Conservation (phyloP, 2,329 filamentous ascomycete genomes). For the Tolypocladium sp. region DNA sequence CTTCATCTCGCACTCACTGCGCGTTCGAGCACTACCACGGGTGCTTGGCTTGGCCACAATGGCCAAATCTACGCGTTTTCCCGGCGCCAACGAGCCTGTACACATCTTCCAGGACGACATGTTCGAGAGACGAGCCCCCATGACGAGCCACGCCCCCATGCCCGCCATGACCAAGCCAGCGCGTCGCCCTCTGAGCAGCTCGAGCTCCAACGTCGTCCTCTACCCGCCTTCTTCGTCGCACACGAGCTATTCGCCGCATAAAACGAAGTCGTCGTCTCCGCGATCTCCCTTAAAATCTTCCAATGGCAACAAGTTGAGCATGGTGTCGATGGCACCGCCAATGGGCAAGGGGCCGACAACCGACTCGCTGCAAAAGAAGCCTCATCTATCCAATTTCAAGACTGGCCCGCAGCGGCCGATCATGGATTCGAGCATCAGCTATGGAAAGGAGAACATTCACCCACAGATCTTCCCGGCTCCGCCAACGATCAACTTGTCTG, state of each 20-base stretch:
- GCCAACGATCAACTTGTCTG: conserved; percentile 35
- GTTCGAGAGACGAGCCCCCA: conserved; percentile 34
- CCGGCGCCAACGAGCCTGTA: conserved; percentile 36
- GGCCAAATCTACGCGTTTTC: conserved; percentile 42
- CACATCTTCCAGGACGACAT: conserved; percentile 45
- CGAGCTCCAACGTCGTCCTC: conserved; percentile 56
- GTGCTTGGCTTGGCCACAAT: conserved; percentile 32
- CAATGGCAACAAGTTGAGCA: conserved; percentile 53
- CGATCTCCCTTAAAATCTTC: conserved; percentile 45
- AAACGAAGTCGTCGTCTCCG: conserved; percentile 53
- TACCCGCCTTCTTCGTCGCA: conserved; percentile 48
- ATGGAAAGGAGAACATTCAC: conserved; percentile 49
- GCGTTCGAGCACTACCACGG: neutral
- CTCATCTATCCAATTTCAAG: conserved; percentile 50
- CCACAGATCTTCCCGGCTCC: conserved; percentile 41
- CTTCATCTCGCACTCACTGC: neutral
- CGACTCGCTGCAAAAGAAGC: conserved; percentile 63
- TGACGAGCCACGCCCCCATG: conserved; percentile 49
- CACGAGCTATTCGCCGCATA: conserved; percentile 59
- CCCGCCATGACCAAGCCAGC: conserved; percentile 37
- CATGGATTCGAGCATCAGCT: conserved; percentile 28
- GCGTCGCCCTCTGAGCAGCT: conserved; percentile 37
- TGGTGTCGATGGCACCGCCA: conserved; percentile 59
- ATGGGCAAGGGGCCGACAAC: conserved; percentile 42
- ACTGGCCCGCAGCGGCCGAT: conserved; percentile 44